Percentiles rank a stretch among this genome's conserved stretches.
Conservation (phyloP, 192 early-diverging fungal genomes). For the Coemansia erecta region DNA sequence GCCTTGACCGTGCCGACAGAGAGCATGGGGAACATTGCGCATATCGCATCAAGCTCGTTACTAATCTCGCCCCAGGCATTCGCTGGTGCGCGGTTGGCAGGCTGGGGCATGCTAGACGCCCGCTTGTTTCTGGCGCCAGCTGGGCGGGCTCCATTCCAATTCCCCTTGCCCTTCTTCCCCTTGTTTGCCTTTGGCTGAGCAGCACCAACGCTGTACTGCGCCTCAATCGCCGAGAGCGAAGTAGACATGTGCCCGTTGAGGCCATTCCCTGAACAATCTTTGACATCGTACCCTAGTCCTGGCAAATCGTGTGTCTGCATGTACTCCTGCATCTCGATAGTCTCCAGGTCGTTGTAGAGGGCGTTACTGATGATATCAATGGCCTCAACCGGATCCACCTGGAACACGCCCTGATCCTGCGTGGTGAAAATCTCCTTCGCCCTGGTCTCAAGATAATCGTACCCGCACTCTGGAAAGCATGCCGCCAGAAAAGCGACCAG, state of each 20-base stretch:
- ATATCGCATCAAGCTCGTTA: slow-evolving; percentile 28
- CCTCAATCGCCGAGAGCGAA: slow-evolving; percentile 24
- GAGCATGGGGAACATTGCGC: slow-evolving; percentile 35
- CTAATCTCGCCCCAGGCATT: slow-evolving; percentile 46
- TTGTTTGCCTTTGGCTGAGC: slow-evolving; percentile 6
- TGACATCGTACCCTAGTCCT: neutral
- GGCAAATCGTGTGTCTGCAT: neutral
- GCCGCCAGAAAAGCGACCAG: slow-evolving; percentile 32
- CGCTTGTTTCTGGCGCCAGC: too few species aligned
- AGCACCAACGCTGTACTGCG: slow-evolving; percentile 24
- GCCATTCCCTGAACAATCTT: neutral
- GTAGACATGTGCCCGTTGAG: slow-evolving; percentile 1
- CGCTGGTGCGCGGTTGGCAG: neutral
- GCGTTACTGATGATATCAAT: slow-evolving; percentile 46
- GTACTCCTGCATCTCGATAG: slow-evolving; percentile 31
- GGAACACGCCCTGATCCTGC: slow-evolving; percentile 3
- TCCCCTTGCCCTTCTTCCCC: slow-evolving; percentile 12
- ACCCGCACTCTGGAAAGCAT: slow-evolving; percentile 49
- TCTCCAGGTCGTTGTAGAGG: slow-evolving; percentile 40
- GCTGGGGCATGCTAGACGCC: neutral
- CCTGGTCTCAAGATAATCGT: slow-evolving; percentile 32
- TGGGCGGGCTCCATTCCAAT: neutral
- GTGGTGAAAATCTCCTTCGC: slow-evolving; percentile 19
- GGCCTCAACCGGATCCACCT: slow-evolving; percentile 45
- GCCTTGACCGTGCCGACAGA: slow-evolving; percentile 24